Conservation (phyloP, 83 land plant species). For the Diphasiastrum complanatum region DNA sequence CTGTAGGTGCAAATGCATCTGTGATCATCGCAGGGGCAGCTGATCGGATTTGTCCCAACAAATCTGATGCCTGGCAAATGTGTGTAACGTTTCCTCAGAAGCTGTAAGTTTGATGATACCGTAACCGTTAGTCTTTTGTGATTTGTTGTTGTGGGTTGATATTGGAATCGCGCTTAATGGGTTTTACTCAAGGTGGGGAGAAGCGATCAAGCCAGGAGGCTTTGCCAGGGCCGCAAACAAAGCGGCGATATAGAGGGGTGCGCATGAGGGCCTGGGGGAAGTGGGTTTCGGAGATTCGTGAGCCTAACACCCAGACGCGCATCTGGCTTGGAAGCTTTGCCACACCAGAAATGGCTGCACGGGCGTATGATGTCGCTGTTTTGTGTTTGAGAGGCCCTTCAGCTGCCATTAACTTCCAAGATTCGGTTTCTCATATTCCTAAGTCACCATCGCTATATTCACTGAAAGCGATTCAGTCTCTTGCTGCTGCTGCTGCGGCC, state of each 20-base stretch:
- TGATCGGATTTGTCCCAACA: too few relatives aligned
- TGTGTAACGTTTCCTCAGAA: too few relatives aligned
- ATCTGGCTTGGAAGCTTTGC: conserved; percentile 45
- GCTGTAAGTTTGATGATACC: too few relatives aligned
- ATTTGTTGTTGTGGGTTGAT: too few relatives aligned
- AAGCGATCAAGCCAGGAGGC: too few relatives aligned
- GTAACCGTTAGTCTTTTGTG: too few relatives aligned
- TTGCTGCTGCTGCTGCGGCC: conserved; percentile 39
- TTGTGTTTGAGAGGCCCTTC: conserved; percentile 24
- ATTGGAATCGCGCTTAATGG: too few relatives aligned
- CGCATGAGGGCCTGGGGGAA: conserved; percentile 26
- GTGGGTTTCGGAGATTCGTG: conserved; percentile 44
- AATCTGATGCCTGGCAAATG: too few relatives aligned
- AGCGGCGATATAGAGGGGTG: conserved; percentile 36
- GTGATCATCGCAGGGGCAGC: too few relatives aligned
- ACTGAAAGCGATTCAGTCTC: conserved; percentile 21
- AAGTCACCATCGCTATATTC: conserved; percentile 8
- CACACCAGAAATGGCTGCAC: conserved; percentile 41
- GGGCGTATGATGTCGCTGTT: conserved; percentile 40
- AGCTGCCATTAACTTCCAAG: conserved; percentile 40
- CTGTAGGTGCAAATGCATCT: too few relatives aligned
- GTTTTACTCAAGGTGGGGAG: too few relatives aligned
- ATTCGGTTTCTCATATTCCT: conserved; percentile 26
- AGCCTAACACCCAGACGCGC: conserved; percentile 28
- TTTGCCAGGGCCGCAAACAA: too few relatives aligned